phyloP scores from a whole-genome alignment of 2,329 filamentous ascomycete species.

The Waltergamsia citrina region DNA sequence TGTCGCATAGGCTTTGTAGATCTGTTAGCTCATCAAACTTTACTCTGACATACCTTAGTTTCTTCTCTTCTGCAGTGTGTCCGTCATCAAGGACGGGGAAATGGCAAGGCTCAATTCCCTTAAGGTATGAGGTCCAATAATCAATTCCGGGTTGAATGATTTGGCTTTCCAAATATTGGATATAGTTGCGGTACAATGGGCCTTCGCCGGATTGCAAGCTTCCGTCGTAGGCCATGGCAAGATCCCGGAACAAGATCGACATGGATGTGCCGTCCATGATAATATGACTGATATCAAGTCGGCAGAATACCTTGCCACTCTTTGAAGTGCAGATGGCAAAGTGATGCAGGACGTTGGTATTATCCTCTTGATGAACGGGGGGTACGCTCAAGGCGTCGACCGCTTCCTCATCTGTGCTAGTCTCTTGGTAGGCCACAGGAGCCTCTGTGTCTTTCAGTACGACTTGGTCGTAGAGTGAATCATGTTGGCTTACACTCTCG shows the following conservation, averaged over 20 bases:
- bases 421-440: slow-evolving; percentile 2
- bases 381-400: background rate
- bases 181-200: slow-evolving; percentile 8
- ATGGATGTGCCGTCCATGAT: slow-evolving; percentile 4
- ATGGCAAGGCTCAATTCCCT: slow-evolving; percentile 8
- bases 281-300: slow-evolving; percentile 3
- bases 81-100: slow-evolving; percentile 7
- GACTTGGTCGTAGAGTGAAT: slow-evolving; percentile 36
- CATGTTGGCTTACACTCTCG: slow-evolving; percentile 30
- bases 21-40: slow-evolving; percentile 7
- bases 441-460: slow-evolving; percentile 19
- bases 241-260: slow-evolving; percentile 3
- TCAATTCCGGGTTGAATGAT: slow-evolving; percentile 6
- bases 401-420: slow-evolving; percentile 6
- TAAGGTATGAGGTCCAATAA: slow-evolving; percentile 11
- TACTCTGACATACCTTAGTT: slow-evolving; percentile 9
- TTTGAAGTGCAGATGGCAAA: slow-evolving; percentile 9
- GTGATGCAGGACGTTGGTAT: slow-evolving; percentile 1
- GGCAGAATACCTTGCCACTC: slow-evolving; percentile 2
- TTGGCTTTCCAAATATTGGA: slow-evolving; percentile 8
- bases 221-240: slow-evolving; percentile 2
- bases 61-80: slow-evolving; percentile 3
- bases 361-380: background rate
- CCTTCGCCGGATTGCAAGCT: background rate
- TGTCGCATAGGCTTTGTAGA: slow-evolving; percentile 3